Conservation (phyloP, 192 early-diverging fungal genomes). For the Pilaira anomala region DNA sequence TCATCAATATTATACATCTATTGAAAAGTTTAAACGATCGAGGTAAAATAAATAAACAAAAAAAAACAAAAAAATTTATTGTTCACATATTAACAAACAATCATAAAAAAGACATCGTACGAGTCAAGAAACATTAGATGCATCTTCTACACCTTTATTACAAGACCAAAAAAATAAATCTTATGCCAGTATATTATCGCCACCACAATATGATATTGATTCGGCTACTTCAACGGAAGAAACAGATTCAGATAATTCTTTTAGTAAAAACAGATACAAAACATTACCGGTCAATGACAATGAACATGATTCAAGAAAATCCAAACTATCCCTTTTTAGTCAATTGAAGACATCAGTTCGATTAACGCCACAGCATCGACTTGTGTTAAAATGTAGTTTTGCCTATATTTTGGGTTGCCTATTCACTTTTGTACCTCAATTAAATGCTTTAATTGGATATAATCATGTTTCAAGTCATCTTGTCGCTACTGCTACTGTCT, state of each 20-base stretch:
- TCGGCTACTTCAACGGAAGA: background rate
- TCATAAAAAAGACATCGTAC: background rate
- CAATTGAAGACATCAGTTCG: background rate
- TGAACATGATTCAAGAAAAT: too few species aligned
- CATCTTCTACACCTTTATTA: background rate
- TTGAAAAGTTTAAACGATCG: background rate
- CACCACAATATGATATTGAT: constrained; percentile 18
- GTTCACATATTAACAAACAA: background rate
- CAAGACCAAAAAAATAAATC: background rate
- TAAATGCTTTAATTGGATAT: constrained; percentile 48
- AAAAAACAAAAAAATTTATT: background rate
- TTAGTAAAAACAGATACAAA: background rate
- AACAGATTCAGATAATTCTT: constrained; percentile 13
- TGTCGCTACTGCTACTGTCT: constrained; percentile 68
- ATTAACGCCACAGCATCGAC: constrained; percentile 24
- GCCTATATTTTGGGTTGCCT: constrained; percentile 65
- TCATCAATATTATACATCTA: background rate
- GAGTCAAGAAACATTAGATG: background rate
- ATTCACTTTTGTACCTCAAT: constrained; percentile 60
- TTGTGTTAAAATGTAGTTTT: constrained; percentile 60
- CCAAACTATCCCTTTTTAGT: background rate
- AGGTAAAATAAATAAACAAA: background rate
- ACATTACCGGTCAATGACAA: background rate
- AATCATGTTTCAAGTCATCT: constrained; percentile 63
- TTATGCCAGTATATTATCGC: background rate